Evolutionary conservation across 1,139 yeast species (phyloP), one percentile per base, ranked within the genome.

Genomic region (Yamadazyma sp.): DNA sequence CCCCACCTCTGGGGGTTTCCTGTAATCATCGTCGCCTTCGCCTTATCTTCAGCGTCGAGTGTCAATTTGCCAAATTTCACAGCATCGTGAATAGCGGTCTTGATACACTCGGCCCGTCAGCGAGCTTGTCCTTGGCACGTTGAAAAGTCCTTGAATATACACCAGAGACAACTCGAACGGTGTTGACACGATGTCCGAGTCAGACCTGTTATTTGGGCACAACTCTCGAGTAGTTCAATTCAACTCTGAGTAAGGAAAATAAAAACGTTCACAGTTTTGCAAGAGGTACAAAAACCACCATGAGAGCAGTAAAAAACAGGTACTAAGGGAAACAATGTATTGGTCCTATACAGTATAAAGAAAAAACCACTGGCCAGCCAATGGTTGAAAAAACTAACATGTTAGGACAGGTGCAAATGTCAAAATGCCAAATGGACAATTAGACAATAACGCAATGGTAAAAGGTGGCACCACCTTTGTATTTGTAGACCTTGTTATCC

Each of bases 111-210:
- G 20, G 54, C 39, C 53, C 54, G 2, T 51, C 52, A 18, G 21
- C 21, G 9, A 51, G 45, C 26, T 61, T 62, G 18, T 52, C 54
- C 1, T 43, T 1, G 89, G 89, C 1, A 79, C 52, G 39, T 78
- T 76, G 30, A 84, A 56, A 26, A 79, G 86, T 3, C 92, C 92
- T 54, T 84, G 92, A 12, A 84, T 82, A 55, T 84, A 92, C 18
- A 84, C 47, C 8, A 84, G 51, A 1, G 76, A 68, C 26, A 78
- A 66, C 0, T 90, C 92, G 33, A 63, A 59, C 0, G 82, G 74
- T 0, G 90, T 78, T 1, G 73, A 51, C 7, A 79, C 55, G 9
- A 72, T 45, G 26, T 53, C 45, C 84, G 73, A 45, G 64, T 79
- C 35, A 84, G 53, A 0, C 81, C 76, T 1, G 80, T 86, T n/a